Conservation (phyloP, 108 stramenopile species). For the Parietichytrium sp. region DNA sequence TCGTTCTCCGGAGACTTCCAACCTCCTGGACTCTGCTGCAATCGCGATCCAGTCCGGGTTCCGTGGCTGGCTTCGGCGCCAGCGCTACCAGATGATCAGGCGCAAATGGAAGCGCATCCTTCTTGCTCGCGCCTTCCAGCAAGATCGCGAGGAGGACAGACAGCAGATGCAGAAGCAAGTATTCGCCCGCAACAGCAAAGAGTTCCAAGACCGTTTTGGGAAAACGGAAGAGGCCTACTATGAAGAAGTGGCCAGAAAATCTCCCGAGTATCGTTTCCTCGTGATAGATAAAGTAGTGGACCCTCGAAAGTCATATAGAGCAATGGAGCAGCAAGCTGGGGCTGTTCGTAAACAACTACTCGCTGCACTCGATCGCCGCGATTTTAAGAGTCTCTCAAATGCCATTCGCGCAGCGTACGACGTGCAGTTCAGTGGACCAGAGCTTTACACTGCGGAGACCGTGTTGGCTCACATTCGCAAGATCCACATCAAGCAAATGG, state of each 20-base stretch:
- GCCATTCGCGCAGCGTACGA: not conserved
- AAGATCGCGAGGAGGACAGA: too few relatives aligned
- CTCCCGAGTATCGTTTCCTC: not conserved
- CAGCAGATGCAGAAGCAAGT: too few relatives aligned
- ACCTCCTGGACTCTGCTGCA: not conserved
- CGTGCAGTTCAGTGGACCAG: not conserved
- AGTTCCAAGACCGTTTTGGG: not conserved
- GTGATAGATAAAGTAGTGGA: too few relatives aligned
- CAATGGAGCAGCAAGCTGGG: too few relatives aligned
- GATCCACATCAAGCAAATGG: not conserved
- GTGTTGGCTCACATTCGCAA: constrained; percentile 13
- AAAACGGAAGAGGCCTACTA: not conserved
- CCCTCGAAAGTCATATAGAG: too few relatives aligned
- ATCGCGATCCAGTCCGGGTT: not conserved
- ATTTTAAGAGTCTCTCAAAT: not conserved
- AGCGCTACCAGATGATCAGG: too few relatives aligned
- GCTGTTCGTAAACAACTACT: not conserved
- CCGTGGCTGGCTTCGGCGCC: not conserved
- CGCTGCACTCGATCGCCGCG: not conserved
- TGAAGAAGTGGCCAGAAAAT: not conserved
- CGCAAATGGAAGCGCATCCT: too few relatives aligned
- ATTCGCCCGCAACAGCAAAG: too few relatives aligned
- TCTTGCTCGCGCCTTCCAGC: too few relatives aligned
- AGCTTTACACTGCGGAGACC: not conserved
- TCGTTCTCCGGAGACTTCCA: too few relatives aligned